Percentiles rank a stretch among this genome's conserved stretches.
phyloP scores from a whole-genome alignment of 495 filamentous ascomycete species.

The Trichoderma gamsii region DNA sequence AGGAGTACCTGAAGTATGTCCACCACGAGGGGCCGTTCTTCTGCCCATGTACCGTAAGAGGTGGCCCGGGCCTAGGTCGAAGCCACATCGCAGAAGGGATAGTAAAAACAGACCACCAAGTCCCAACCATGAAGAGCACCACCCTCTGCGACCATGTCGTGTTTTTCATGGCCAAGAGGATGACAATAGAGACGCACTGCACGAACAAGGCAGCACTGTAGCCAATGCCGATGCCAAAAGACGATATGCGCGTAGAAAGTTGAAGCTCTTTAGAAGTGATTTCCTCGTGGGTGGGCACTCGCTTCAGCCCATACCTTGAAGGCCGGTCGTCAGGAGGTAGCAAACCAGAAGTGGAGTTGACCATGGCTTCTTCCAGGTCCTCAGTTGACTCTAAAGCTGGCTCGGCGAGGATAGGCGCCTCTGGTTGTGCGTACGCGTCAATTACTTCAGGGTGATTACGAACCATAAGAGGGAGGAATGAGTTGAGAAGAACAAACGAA shows the following conservation, averaged over 20 bases:
- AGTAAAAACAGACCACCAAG: slow-evolving; percentile 94
- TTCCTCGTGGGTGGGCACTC: slow-evolving; percentile 34
- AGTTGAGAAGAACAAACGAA: slow-evolving; percentile 80
- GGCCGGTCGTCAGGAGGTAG: slow-evolving; percentile 27
- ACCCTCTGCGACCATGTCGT: slow-evolving; percentile 73
- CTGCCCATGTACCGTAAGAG: slow-evolving; percentile 38
- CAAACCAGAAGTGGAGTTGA: slow-evolving; percentile 41
- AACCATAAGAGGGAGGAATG: slow-evolving; percentile 75
- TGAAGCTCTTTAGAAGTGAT: slow-evolving; percentile 59
- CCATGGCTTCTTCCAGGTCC: slow-evolving; percentile 20
- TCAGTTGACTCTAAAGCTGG: slow-evolving; percentile 17
- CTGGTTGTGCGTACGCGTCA: slow-evolving; percentile 21
- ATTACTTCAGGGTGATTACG: slow-evolving; percentile 61
- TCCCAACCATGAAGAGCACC: slow-evolving; percentile 76
- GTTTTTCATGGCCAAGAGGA: slow-evolving; percentile 62
- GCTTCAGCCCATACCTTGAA: slow-evolving; percentile 32
- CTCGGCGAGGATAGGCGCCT: slow-evolving; percentile 16
- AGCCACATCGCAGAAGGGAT: slow-evolving; percentile 87
- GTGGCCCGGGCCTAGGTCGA: slow-evolving; percentile 83
- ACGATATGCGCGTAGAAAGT: slow-evolving; percentile 79
- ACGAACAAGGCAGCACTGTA: slow-evolving; percentile 78
- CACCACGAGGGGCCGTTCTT: slow-evolving; percentile 20
- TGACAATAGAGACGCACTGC: slow-evolving; percentile 67
- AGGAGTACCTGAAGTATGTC: slow-evolving; percentile 57
- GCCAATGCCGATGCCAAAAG: slow-evolving; percentile 83